A percentile compares a stretch with the other conserved stretches of the same genome.
These are phyloP conservation scores for Cymbopogon citratus DNA, from an alignment of 176 grass and related monocot genomes.

Conservation along the genomic window DNA sequence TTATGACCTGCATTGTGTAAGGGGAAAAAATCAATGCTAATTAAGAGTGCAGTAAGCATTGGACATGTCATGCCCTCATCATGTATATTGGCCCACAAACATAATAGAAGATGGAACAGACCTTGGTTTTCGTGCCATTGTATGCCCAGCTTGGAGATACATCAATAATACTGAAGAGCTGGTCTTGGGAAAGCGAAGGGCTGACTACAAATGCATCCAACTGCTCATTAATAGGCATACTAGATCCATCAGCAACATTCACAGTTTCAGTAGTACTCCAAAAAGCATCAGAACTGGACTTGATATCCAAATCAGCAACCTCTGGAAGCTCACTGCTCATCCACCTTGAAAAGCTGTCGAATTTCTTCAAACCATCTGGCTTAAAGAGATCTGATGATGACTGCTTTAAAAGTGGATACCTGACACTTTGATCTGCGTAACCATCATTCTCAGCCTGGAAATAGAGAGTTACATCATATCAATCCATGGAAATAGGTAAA, in stretches of 20 bases:
- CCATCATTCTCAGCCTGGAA: constrained; percentile 34
- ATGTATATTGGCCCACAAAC: neutral
- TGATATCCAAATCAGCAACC: constrained; percentile 73
- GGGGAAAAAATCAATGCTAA: neutral
- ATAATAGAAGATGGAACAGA: constrained; percentile 14
- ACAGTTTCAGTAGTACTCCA: constrained; percentile 66
- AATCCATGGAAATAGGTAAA: constrained; percentile 25
- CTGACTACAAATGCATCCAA: constrained; percentile 72
- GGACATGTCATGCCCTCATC: neutral
- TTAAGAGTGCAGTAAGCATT: neutral
- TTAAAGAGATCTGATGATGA: constrained; percentile 63
- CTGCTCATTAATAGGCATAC: constrained; percentile 65
- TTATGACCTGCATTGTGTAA: constrained; percentile 56
- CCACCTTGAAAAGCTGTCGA: constrained; percentile 96
- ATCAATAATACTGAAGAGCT: constrained; percentile 98
- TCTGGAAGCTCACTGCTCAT: constrained; percentile 87
- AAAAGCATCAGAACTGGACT: constrained; percentile 74
- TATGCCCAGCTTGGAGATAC: constrained; percentile 85
- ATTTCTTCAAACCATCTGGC: constrained; percentile 86
- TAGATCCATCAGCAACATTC: constrained; percentile 55
- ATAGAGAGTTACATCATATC: constrained; percentile 39
- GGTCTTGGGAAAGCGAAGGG: constrained; percentile 87
- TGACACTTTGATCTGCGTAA: constrained; percentile 35
- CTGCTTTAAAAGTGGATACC: constrained; percentile 54
- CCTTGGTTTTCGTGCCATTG: constrained; percentile 57